Conservation (phyloP, 2,329 filamentous ascomycete species). For the Blastomyces gilchristii region DNA sequence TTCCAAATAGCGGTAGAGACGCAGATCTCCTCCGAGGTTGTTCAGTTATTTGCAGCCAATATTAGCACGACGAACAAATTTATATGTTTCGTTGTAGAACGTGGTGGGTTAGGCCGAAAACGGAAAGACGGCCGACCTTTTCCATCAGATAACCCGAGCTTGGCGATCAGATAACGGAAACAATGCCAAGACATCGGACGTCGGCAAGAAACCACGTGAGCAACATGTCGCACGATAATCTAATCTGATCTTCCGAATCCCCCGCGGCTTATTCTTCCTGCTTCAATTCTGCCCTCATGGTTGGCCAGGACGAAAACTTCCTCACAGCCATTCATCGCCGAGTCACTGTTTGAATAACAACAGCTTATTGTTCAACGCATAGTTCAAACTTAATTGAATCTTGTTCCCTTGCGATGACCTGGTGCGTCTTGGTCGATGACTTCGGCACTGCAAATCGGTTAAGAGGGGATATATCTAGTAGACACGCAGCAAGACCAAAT, state of each 20-base stretch:
- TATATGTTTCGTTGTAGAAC: too few species aligned
- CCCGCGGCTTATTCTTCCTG: background rate
- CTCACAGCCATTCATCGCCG: background rate
- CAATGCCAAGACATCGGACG: background rate
- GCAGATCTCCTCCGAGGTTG: background rate
- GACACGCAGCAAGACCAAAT: background rate
- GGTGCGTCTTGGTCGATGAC: background rate
- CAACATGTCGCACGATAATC: slow-evolving; percentile 17
- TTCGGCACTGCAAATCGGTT: background rate
- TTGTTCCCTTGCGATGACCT: background rate
- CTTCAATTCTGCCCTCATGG: background rate
- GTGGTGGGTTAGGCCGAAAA: background rate
- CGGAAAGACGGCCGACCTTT: background rate
- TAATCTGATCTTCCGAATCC: slow-evolving; percentile 18
- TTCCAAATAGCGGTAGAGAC: background rate
- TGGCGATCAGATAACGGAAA: slow-evolving; percentile 13
- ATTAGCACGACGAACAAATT: too few species aligned
- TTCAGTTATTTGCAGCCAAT: too few species aligned
- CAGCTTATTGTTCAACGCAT: background rate
- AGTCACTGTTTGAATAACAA: background rate
- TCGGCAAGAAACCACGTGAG: slow-evolving; percentile 12
- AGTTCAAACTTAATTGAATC: background rate
- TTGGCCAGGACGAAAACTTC: background rate
- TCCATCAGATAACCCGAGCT: slow-evolving; percentile 14
- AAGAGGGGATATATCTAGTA: background rate